Conservation (phyloP, 2,329 filamentous ascomycete genomes). For the Arachnopeziza araneosa region DNA sequence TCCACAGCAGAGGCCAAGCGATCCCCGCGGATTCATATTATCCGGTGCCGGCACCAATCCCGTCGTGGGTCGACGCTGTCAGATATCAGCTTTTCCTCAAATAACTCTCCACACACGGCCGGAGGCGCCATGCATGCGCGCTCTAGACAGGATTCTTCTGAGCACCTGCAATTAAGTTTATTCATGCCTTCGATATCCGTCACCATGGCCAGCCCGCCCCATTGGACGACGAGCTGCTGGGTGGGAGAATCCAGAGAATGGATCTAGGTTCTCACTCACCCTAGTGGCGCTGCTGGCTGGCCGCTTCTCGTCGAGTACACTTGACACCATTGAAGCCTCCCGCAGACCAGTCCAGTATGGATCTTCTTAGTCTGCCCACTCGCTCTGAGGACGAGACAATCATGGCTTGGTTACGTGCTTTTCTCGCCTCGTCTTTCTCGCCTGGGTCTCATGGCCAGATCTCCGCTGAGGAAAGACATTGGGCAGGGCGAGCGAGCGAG, state of each 20-base stretch:
- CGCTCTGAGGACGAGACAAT: neutral
- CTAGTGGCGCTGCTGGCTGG: neutral
- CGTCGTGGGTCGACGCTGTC: neutral
- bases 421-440: neutral
- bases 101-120: neutral
- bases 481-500: too few species aligned
- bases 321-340: too few species aligned
- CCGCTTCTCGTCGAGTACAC: neutral
- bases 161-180: neutral
- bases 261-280: neutral
- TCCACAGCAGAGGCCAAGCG: neutral
- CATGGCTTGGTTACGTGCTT: neutral
- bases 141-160: slow-evolving; percentile 3
- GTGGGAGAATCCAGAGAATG: slow-evolving; percentile 3
- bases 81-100: neutral
- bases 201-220: neutral
- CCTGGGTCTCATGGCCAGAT: too few species aligned
- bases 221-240: slow-evolving; percentile 18
- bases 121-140: slow-evolving; percentile 8
- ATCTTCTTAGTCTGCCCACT: too few species aligned
- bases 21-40: neutral
- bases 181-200: neutral
- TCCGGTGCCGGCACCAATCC: neutral
- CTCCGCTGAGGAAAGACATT: too few species aligned
- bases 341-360: too few species aligned